phyloP scores from a whole-genome alignment of 179 eudicot species.

The Carnegiea gigantea region DNA sequence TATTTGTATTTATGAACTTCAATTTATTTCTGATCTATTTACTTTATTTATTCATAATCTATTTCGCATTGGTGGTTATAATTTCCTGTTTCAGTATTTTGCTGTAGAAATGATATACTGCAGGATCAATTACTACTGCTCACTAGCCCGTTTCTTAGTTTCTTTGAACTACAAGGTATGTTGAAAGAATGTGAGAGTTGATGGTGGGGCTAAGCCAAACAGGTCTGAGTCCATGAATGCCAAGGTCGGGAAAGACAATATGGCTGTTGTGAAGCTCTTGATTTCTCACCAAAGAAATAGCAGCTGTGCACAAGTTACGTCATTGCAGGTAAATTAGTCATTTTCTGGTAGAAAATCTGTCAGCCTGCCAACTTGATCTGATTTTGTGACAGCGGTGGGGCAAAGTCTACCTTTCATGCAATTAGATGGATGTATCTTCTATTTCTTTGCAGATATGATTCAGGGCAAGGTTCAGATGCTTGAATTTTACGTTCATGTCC shows the following conservation, averaged over 20 bases:
- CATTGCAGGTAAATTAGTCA: not conserved
- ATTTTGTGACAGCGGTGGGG: not conserved
- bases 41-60: not conserved
- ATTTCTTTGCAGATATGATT: not conserved
- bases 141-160: not conserved
- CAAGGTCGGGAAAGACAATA: not conserved
- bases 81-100: not conserved
- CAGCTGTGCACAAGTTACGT: not conserved
- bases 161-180: not conserved
- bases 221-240: not conserved
- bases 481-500: not conserved
- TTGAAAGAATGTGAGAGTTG: not conserved
- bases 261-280: not conserved
- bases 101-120: not conserved
- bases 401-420: not conserved
- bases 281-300: not conserved
- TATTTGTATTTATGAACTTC: not conserved
- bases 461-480: not conserved
- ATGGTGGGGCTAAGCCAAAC: not conserved
- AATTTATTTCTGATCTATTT: conserved; percentile 2
- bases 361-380: not conserved
- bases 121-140: not conserved
- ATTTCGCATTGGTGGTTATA: not conserved
- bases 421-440: not conserved
- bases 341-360: not conserved